A percentile compares a stretch with the other conserved stretches of the same genome.
phyloP scores from a whole-genome alignment of 2,329 filamentous ascomycete species.

The Pseudogymnoascus verrucosus region DNA sequence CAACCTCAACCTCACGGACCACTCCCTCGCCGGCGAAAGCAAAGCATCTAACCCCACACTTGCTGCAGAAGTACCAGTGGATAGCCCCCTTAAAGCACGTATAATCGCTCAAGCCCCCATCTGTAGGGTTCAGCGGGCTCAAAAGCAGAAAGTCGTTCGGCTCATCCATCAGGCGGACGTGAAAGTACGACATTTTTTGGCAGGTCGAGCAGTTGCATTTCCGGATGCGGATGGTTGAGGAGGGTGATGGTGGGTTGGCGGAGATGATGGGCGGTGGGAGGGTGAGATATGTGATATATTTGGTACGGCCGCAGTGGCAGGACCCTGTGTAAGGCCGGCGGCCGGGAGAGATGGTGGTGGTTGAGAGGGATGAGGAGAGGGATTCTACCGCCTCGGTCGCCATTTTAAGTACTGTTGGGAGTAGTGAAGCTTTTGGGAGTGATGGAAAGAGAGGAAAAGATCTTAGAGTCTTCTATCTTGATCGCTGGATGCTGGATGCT shows the following conservation, averaged over 20 bases:
- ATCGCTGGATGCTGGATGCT: background rate
- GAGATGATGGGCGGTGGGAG: conserved; percentile 30
- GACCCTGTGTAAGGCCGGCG: conserved; percentile 32
- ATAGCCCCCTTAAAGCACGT: conserved; percentile 25
- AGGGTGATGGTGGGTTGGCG: conserved; percentile 22
- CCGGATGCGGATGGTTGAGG: conserved; percentile 23
- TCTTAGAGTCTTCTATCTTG: background rate
- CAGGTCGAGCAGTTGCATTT: conserved; percentile 43
- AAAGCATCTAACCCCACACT: conserved; percentile 39
- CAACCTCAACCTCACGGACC: conserved; percentile 14
- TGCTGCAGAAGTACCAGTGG: conserved; percentile 40
- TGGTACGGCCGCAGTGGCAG: conserved; percentile 38
- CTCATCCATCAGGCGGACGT: conserved; percentile 32
- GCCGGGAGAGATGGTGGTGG: conserved; percentile 9
- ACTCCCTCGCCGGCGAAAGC: conserved; percentile 31
- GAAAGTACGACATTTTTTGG: conserved; percentile 40
- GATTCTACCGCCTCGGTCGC: background rate
- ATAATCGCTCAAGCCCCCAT: conserved; percentile 34
- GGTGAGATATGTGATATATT: conserved; percentile 37
- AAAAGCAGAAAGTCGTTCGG: conserved; percentile 39
- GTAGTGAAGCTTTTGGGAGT: too few species aligned
- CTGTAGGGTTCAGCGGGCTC: conserved; percentile 31
- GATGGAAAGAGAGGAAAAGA: background rate
- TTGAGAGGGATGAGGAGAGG: background rate
- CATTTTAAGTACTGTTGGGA: background rate